Evolutionary conservation across 257 asterid genomes (phyloP), one percentile per base, ranked within the genome.

Genomic region (Cynanchum wilfordii): DNA sequence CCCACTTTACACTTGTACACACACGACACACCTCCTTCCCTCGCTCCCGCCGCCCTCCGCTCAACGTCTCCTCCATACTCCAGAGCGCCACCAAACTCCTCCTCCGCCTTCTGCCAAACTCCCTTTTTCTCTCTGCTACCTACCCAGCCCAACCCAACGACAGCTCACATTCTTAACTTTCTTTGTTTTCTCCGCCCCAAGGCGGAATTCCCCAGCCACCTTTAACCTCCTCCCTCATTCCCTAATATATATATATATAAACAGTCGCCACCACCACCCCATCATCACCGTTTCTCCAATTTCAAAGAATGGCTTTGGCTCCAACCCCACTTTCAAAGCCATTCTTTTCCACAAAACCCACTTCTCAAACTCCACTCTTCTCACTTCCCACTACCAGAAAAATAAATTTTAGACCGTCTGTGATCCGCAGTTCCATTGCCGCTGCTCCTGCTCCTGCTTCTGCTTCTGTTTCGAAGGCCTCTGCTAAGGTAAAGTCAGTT

Each of bases 241-340:
- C 7, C n/a, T 49, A 25, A 30, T 50, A 49, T 33, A 77, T 76
- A 42, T 42, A 42, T 40, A 40, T 42, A 42, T 42, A 7, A 7
- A 42, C 47, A 7, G 71, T 51, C 29, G 17, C 60, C 10, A 8
- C 44, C 10, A 8, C 44, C 15, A 0, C 59, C 17, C 3, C 47
- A 42, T 59, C 69, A 45, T 36, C 30, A 6, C 27, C 19, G 45
- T 49, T 10, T 64, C 29, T 33, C 15, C 17, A 50, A 3, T 42
- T 11, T 3, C 17, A 45, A 52, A 70, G 81, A 69, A 91, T 89
- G 97, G 89, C 96, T 8, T 77, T 84, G 71, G 75, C 93, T 77
- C 90, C 93, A 7, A 9, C 90, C 33, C 84, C 83, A 16, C 89
- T 90, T 7, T 77, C 95, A 42, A 89, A 89, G 25, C 83, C 97